Evolutionary conservation across 495 filamentous ascomycete genomes (phyloP).

Genomic region (Thozetella sp.): DNA sequence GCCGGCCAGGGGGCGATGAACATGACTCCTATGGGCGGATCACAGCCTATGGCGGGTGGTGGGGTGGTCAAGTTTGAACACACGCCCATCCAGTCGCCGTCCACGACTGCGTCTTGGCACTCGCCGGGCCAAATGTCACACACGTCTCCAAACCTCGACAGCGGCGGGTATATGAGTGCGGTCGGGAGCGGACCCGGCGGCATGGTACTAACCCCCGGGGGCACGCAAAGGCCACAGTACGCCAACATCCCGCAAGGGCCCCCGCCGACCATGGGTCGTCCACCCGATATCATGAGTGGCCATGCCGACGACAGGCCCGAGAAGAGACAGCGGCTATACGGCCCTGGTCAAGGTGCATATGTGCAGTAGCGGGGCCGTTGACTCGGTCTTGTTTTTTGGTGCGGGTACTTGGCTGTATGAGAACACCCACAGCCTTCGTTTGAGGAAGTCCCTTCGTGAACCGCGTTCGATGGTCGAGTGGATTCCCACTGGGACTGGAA

Average conservation of each 20-base stretch:
- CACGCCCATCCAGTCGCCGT: conserved; percentile 76
- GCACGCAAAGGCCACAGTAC: conserved; percentile 37
- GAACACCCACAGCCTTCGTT: no score
- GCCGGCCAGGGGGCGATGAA: conserved; percentile 10
- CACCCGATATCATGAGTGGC: conserved; percentile 24
- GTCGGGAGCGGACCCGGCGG: conserved; percentile 34
- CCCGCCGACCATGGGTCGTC: conserved; percentile 17
- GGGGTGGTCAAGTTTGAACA: conserved; percentile 78
- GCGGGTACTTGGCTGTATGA: no score
- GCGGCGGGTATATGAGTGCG: conserved; percentile 37
- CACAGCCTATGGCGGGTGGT: conserved; percentile 23
- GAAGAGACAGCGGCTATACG: conserved; percentile 39
- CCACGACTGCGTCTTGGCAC: conserved; percentile 72
- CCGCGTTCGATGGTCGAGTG: no score
- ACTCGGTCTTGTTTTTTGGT: not conserved
- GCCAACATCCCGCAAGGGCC: conserved; percentile 29
- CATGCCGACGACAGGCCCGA: conserved; percentile 29
- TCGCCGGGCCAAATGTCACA: conserved; percentile 70
- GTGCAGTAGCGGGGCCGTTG: conserved; percentile 8
- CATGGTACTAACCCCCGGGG: conserved; percentile 46
- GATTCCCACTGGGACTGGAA: no score
- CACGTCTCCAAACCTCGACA: conserved; percentile 57
- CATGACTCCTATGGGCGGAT: conserved; percentile 11
- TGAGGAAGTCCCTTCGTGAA: no score
- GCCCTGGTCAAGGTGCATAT: conserved; percentile 29